These are phyloP conservation scores for Nematodospora anomalae DNA, from an alignment of 1,139 yeast genomes.

Conservation along the genomic window DNA sequence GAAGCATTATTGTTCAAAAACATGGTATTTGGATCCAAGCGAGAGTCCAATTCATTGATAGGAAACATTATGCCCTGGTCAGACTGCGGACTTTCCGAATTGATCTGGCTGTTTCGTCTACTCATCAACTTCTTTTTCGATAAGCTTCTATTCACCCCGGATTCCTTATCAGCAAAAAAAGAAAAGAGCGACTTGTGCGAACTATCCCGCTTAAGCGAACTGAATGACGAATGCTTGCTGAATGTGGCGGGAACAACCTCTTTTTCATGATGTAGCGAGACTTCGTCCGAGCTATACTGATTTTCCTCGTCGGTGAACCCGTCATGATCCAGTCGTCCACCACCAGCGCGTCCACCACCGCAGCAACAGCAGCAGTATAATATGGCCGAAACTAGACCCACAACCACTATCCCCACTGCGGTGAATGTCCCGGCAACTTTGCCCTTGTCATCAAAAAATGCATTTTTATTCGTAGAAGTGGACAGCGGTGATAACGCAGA, in stretches of 20 bases:
- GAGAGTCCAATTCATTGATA: slow-evolving; percentile 62
- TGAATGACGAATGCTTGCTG: slow-evolving; percentile 16
- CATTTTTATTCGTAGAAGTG: slow-evolving; percentile 12
- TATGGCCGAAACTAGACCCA: slow-evolving; percentile 37
- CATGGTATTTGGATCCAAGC: slow-evolving; percentile 67
- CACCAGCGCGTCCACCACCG: slow-evolving; percentile 10
- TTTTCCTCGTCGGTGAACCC: slow-evolving; percentile 43
- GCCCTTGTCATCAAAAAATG: slow-evolving; percentile 57
- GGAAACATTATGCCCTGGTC: slow-evolving; percentile 28
- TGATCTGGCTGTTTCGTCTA: slow-evolving; percentile 12
- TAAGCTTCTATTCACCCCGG: slow-evolving; percentile 31
- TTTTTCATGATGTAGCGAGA: slow-evolving; percentile 25
- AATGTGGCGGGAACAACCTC: slow-evolving; percentile 13
- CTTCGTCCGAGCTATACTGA: slow-evolving; percentile 34
- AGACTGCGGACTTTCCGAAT: neutral
- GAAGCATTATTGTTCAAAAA: slow-evolving; percentile 59
- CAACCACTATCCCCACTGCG: slow-evolving; percentile 59
- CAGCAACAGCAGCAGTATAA: slow-evolving; percentile 41
- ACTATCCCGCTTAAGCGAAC: slow-evolving; percentile 27
- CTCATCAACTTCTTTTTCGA: slow-evolving; percentile 33
- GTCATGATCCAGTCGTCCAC: slow-evolving; percentile 18
- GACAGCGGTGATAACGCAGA: slow-evolving; percentile 16
- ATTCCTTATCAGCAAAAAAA: slow-evolving; percentile 28
- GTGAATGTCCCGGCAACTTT: slow-evolving; percentile 76
- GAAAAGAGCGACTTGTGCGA: slow-evolving; percentile 39